Base-by-base conservation (phyloP, 352 stramenopile species). In the Globisporangium irregulare region DNA sequence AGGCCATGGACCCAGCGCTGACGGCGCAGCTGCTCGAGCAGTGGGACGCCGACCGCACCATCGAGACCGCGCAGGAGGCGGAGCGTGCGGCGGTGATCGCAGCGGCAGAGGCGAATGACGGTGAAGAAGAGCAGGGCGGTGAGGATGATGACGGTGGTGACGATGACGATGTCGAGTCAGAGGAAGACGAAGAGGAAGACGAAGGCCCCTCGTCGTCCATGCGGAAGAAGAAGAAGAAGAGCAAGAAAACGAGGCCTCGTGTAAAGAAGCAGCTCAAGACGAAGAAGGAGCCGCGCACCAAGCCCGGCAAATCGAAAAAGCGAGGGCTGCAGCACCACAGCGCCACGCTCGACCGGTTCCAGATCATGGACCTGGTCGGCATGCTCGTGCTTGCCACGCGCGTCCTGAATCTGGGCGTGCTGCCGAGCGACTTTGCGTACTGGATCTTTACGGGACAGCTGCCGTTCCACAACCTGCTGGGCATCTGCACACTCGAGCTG, bases 11-110 rank as follows among this genome's bases (percentile, higher is more conserved):
- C 50, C 73, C 75, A 4, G 74, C 74, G 4, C 62, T 90, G 48
- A 89, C 82, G 5, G 73, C 78, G 24, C 78, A 91, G 24, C 72
- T 92, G 64, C 69, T 93, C 55, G 83, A 90, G 59, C 77, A 93
- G 66, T 93, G 86, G 86, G 83, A 92, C 62, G 75, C 71, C 24
- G 70, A 83, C 9, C 77, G 71, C 48, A 71, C 80, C 29, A 76
- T 74, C 9, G 75, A 76, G 25, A 68, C 67, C 4, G 68, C 66
- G 14, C 24, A n/a, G 43, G 25, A 24, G 41, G 18, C 38, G 7
- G 10, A 48, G 22, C 61, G 32, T 10, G 50, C 34, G 0, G 56
- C 32, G 15, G 27, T 9, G 27, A 32, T 43, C 8, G 60, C 46
- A 43, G 22, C 53, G 15, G 43, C 50, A 20, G 14, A 27, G 20